Conservation (phyloP, 2,329 filamentous ascomycete genomes). For the Sarocladiaceae sp. region DNA sequence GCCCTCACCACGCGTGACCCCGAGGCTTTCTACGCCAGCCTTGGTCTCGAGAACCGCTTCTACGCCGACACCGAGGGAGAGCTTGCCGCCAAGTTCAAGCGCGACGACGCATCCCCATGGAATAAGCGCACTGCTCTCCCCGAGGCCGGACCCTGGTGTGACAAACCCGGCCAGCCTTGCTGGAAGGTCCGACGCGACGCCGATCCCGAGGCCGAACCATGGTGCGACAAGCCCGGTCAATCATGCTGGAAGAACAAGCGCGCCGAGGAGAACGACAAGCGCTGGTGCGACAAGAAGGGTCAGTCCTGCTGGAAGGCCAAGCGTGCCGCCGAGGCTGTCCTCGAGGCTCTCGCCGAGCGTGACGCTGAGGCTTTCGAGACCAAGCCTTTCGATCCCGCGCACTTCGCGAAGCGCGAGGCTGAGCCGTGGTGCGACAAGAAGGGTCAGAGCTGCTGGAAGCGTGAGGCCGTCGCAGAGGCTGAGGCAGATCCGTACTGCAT, state of each 20-base stretch:
- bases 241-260: conserved; percentile 17
- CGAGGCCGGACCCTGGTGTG: conserved; percentile 29
- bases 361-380: conserved; percentile 28
- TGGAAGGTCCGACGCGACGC: conserved; percentile 34
- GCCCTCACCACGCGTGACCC: conserved; percentile 26
- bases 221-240: conserved; percentile 20
- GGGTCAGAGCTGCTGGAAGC: conserved; percentile 33
- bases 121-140: conserved; percentile 23
- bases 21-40: conserved; percentile 25
- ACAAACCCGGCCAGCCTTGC: conserved; percentile 35
- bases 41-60: conserved; percentile 24
- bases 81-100: conserved; percentile 17
- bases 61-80: conserved; percentile 20
- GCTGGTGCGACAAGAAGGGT: conserved; percentile 31
- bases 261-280: conserved; percentile 22
- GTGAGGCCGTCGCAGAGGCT: conserved; percentile 11
- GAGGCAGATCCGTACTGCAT: conserved; percentile 22
- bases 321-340: conserved; percentile 34
- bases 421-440: conserved; percentile 22
- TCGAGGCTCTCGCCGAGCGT: conserved; percentile 19
- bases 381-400: conserved; percentile 21
- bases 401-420: conserved; percentile 10
- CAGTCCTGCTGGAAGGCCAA: conserved; percentile 34
- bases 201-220: conserved; percentile 19
- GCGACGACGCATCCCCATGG: conserved; percentile 17